Percentiles rank a stretch among this genome's conserved stretches.
Conservation (phyloP, 768 basidiomycete species). For the Xerocomellus amylosporus region DNA sequence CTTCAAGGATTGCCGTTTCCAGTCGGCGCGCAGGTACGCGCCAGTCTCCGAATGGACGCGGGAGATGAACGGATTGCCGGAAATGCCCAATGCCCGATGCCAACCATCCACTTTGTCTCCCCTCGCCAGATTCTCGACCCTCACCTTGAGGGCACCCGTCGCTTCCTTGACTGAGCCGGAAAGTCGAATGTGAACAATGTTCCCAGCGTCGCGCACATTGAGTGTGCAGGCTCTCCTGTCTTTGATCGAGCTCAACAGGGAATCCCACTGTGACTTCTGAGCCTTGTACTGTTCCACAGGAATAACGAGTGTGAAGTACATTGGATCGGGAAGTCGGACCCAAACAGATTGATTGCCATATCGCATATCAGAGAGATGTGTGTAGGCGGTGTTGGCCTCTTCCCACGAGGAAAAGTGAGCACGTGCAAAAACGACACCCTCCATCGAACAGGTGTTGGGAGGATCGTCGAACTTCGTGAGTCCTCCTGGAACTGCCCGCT, state of each 20-base stretch:
- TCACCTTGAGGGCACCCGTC: conserved; percentile 56
- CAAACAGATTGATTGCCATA: conserved; percentile 37
- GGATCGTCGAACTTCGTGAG: conserved; percentile 28
- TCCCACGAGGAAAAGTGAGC: conserved; percentile 51
- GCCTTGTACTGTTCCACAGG: conserved; percentile 48
- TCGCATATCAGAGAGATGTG: conserved; percentile 33
- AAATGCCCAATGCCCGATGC: conserved; percentile 43
- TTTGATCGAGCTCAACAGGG: conserved; percentile 36
- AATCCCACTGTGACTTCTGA: conserved; percentile 49
- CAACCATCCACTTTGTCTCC: conserved; percentile 51
- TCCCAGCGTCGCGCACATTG: conserved; percentile 24
- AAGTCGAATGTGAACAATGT: conserved; percentile 41
- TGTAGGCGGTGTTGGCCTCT: conserved; percentile 40
- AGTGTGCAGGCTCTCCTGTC: conserved; percentile 38
- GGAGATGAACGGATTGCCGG: conserved; percentile 33
- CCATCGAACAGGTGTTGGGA: conserved; percentile 17
- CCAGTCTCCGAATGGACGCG: conserved; percentile 36
- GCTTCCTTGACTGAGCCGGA: conserved; percentile 51
- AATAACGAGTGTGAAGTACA: conserved; percentile 50
- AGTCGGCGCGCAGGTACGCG: conserved; percentile 46
- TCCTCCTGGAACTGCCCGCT: conserved; percentile 14
- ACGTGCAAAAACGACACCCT: conserved; percentile 36
- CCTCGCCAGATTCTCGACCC: conserved; percentile 51
- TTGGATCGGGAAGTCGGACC: conserved; percentile 45
- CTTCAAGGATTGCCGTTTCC: conserved; percentile 43